Percentiles rank a stretch among this genome's conserved stretches.
phyloP scores from a whole-genome alignment of 2,329 filamentous ascomycete species.

The Akanthomyces uredinophilus region DNA sequence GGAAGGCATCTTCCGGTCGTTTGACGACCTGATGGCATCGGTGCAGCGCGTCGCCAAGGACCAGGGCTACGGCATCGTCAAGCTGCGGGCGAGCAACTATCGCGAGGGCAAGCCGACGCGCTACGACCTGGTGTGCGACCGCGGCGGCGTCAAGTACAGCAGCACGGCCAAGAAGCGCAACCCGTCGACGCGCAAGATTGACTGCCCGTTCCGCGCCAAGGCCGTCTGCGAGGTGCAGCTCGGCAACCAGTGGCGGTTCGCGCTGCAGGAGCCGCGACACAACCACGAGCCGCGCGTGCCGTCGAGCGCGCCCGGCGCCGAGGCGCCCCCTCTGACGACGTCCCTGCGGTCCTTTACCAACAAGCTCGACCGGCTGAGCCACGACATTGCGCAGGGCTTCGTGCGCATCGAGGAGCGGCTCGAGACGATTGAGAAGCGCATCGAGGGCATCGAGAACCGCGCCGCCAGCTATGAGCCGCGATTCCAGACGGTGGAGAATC shows the following conservation, averaged over 20 bases:
- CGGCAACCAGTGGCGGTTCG: conserved; percentile 60
- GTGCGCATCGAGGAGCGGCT: conserved; percentile 45
- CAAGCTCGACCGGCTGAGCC: conserved; percentile 54
- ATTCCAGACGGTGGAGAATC: conserved; percentile 39
- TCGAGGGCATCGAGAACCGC: conserved; percentile 48
- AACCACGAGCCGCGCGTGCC: conserved; percentile 57
- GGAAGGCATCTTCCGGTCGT: conserved; percentile 55
- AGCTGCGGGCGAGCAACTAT: conserved; percentile 58
- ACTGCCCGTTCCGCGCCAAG: conserved; percentile 59
- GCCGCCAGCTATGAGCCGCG: conserved; percentile 38
- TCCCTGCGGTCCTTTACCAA: conserved; percentile 53
- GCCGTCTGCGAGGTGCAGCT: conserved; percentile 59
- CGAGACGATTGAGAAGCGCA: conserved; percentile 49
- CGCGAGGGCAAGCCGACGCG: conserved; percentile 58
- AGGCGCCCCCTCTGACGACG: conserved; percentile 53
- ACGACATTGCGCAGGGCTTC: conserved; percentile 51
- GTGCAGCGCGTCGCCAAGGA: conserved; percentile 58
- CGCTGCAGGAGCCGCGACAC: conserved; percentile 54
- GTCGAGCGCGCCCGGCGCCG: conserved; percentile 49
- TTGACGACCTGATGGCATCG: conserved; percentile 53
- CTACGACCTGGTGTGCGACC: conserved; percentile 59
- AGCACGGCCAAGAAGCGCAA: conserved; percentile 62
- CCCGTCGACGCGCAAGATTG: conserved; percentile 58
- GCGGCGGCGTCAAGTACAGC: conserved; percentile 59
- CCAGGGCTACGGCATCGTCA: conserved; percentile 58